phyloP scores from a whole-genome alignment of 305 asterid genomes.

The Fraxinus floribunda region DNA sequence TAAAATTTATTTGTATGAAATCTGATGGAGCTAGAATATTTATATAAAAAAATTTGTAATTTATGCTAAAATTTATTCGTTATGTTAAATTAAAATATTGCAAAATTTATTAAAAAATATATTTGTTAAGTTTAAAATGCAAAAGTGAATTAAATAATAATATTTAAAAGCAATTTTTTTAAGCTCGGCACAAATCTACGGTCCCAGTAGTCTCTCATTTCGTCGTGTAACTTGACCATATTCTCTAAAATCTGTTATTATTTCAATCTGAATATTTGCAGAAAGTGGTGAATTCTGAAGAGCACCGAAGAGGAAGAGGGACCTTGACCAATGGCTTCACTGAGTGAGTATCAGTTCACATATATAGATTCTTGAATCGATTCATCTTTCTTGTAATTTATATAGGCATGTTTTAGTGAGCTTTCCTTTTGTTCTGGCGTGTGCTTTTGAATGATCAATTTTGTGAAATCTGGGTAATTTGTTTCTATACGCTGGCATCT shows the following conservation, averaged over 20 bases:
- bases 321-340: slow-evolving; percentile 42
- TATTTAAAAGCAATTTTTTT: background rate
- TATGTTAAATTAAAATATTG: background rate
- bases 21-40: background rate
- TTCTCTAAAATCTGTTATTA: background rate
- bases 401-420: background rate
- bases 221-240: background rate
- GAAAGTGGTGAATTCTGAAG: background rate
- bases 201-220: background rate
- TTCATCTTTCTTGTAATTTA: background rate
- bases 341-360: slow-evolving; percentile 28
- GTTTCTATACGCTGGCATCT: background rate
- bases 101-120: background rate
- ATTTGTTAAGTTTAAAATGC: background rate
- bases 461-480: background rate
- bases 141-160: background rate
- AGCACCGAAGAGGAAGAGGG: slow-evolving; percentile 21
- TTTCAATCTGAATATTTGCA: background rate
- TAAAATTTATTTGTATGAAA: background rate
- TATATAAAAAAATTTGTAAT: background rate
- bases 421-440: background rate
- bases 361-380: background rate
- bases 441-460: background rate
- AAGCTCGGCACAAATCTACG: background rate
- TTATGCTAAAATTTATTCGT: background rate